A percentile compares a stretch with the other conserved stretches of the same genome.
These are phyloP conservation scores for Gossypium ekmanianum DNA, from an alignment of 345 rosid genomes.

Conservation along the genomic window DNA sequence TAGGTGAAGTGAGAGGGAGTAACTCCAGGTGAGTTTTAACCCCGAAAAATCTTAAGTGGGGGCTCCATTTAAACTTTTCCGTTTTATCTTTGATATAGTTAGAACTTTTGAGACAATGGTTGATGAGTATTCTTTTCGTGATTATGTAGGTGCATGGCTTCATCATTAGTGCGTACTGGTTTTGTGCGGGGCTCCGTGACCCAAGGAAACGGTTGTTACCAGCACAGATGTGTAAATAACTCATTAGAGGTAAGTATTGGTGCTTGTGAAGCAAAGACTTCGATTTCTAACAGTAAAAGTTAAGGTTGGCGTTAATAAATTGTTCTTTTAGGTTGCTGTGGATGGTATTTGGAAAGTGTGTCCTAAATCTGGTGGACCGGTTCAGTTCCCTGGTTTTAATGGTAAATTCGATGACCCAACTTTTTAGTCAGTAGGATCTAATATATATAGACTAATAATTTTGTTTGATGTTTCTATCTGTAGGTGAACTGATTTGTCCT, in stretches of 20 bases:
- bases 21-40: constrained; percentile 64
- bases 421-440: background rate
- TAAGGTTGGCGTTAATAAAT: background rate
- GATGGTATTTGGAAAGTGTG: constrained; percentile 93
- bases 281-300: background rate
- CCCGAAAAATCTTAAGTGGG: background rate
- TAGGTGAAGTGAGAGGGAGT: constrained; percentile 97
- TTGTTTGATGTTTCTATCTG: constrained; percentile 24
- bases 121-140: constrained; percentile 22
- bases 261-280: background rate
- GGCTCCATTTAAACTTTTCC: background rate
- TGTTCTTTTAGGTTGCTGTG: constrained; percentile 74
- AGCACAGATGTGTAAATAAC: constrained; percentile 79
- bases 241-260: constrained; percentile 64
- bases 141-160: constrained; percentile 83
- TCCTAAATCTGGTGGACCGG: constrained; percentile 81
- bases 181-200: constrained; percentile 89
- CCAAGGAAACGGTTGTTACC: constrained; percentile 98
- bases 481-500: constrained; percentile 92
- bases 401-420: constrained; percentile 40
- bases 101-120: constrained; percentile 9
- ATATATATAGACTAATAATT: constrained; percentile 11
- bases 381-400: constrained; percentile 87
- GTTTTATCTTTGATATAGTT: constrained; percentile 1
- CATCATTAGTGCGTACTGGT: constrained; percentile 91